Base-by-base conservation (phyloP, 2,329 filamentous ascomycete species). In the Microcera coccophila region DNA sequence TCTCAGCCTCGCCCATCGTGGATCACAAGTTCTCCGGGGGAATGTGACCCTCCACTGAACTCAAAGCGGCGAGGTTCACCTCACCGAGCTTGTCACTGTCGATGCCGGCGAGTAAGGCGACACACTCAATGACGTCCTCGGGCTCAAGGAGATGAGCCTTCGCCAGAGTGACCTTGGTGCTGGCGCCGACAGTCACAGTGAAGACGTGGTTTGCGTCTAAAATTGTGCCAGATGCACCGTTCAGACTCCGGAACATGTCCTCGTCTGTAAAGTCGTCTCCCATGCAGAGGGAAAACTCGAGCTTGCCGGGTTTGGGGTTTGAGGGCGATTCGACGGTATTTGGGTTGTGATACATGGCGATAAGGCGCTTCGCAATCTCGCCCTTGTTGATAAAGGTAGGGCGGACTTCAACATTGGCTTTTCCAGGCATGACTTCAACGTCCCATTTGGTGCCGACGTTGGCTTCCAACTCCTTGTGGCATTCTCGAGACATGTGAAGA, bases 201-300 rank as follows among this genome's bases (percentile, higher is more conserved):
- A 94, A 97, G 49, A 95, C 80, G 59, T 90, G 80, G 26, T 88
- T 71, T 14, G 61, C 50, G 62, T 67, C 68, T 50, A 60, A 76
- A 65, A 68, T 82, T 61, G 59, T 76, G 64, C 70, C 75, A 2
- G 72, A 75, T 4, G 78, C 63, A 1, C 69, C 72, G 57, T 82
- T 82, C 34, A 97, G 76, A 12, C 89, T 84, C 42, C 88, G 86
- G 79, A 97, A 97, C 81, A 84, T 83, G 84, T 95, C 91, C 76
- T 98, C 93, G 62, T 98, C 93, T 5, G 93, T 98, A 56, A 93
- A 94, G 61, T 98, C 93, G 65, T 98, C 93, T 32, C 93, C 93
- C 48, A 90, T 71, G 66, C 93, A 98, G 39, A 97, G 75, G 10
- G 94, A 82, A 60, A 97, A 96, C 54, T 91, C 89, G 0, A 90